phyloP scores from a whole-genome alignment of 2,329 filamentous ascomycete genomes.

The Diaporthe sp. region DNA sequence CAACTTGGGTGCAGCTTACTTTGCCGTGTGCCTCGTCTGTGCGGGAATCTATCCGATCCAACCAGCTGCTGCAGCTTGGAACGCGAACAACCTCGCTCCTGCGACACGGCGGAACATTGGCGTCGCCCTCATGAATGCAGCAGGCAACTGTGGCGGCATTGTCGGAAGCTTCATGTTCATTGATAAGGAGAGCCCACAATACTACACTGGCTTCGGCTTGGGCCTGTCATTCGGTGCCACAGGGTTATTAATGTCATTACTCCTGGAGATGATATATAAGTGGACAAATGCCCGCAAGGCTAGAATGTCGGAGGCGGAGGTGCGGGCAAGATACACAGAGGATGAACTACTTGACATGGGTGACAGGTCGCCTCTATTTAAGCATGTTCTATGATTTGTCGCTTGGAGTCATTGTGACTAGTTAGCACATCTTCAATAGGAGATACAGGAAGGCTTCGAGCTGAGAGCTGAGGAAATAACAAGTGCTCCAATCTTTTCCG shows the following conservation, averaged over 20 bases:
- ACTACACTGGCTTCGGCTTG: conserved; percentile 48
- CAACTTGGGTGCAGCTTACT: conserved; percentile 69
- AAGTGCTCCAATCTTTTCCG: neutral
- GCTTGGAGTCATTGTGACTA: neutral
- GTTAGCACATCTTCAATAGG: neutral
- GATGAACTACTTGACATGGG: conserved; percentile 52
- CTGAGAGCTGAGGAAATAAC: neutral
- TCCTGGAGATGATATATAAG: conserved; percentile 45
- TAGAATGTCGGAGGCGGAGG: conserved; percentile 39
- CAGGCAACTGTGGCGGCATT: conserved; percentile 52
- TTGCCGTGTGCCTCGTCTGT: conserved; percentile 74
- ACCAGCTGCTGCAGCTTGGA: conserved; percentile 72
- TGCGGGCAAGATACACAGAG: conserved; percentile 48
- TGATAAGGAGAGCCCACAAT: conserved; percentile 44
- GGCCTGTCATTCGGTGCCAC: conserved; percentile 44
- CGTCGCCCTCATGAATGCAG: conserved; percentile 49
- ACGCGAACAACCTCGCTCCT: conserved; percentile 72
- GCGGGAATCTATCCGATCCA: conserved; percentile 78
- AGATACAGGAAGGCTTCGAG: neutral
- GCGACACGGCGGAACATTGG: conserved; percentile 49
- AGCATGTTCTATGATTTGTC: conserved; percentile 40
- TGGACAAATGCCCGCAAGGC: conserved; percentile 42
- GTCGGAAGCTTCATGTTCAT: conserved; percentile 45
- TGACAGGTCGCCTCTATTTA: conserved; percentile 53
- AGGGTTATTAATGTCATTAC: conserved; percentile 41